These are phyloP conservation scores for Linnemannia zychae DNA, from an alignment of 192 early-diverging fungal genomes.

Conservation along the genomic window DNA sequence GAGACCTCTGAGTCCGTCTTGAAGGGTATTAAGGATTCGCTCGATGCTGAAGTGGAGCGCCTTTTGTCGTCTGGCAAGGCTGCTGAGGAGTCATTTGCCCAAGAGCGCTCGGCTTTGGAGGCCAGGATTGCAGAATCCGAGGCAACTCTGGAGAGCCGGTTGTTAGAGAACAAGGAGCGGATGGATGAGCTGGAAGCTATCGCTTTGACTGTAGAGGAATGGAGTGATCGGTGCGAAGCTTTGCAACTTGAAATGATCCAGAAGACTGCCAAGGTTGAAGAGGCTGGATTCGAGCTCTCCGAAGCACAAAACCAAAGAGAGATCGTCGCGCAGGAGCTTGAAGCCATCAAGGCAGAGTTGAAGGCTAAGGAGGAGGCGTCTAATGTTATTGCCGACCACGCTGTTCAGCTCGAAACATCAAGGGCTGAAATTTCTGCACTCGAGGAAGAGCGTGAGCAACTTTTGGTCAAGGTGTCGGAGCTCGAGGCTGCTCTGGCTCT, in stretches of 20 bases:
- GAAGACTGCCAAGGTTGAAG: conserved; percentile 55
- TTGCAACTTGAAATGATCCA: conserved; percentile 58
- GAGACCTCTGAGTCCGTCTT: conserved; percentile 17
- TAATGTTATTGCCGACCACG: neutral
- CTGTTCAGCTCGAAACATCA: conserved; percentile 26
- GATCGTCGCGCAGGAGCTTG: conserved; percentile 41
- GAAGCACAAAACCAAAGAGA: conserved; percentile 51
- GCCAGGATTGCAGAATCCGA: conserved; percentile 26
- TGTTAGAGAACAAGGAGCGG: conserved; percentile 41
- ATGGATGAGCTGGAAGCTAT: conserved; percentile 43
- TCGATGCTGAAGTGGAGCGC: conserved; percentile 15
- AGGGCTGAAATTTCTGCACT: conserved; percentile 53
- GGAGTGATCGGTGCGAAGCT: conserved; percentile 58
- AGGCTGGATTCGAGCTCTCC: conserved; percentile 40
- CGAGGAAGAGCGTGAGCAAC: conserved; percentile 61
- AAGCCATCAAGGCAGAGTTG: conserved; percentile 25
- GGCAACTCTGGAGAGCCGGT: conserved; percentile 12
- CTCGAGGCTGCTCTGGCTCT: conserved; percentile 24
- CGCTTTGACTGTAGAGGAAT: conserved; percentile 49
- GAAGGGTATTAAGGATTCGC: conserved; percentile 17
- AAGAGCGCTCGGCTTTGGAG: conserved; percentile 21
- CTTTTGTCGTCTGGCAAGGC: conserved; percentile 13
- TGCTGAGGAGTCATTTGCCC: conserved; percentile 6
- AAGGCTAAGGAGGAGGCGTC: conserved; percentile 15
- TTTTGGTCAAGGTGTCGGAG: conserved; percentile 58